Evolutionary conservation across 2,329 filamentous ascomycete genomes (phyloP), one percentile per base, ranked within the genome.

Genomic region (Alternaria postmessia): DNA sequence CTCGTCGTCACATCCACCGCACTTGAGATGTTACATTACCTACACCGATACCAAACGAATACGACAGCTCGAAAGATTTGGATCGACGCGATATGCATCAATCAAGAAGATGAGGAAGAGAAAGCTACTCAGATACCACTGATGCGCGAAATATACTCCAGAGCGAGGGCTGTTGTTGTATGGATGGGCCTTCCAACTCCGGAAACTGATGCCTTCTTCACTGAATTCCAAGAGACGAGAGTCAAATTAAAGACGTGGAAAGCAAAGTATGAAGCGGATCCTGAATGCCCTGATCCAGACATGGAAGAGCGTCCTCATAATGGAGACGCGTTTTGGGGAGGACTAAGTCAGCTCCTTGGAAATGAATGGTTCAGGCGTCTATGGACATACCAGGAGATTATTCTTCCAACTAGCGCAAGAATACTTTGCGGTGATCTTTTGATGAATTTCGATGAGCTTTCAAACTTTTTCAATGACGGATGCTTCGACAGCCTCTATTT

Each of bases 391-490:
- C 43, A 47, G n/a, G 43, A 47, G 6, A 22, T 14, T 0, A 3
- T 47, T 0, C 43, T 47, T 20, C 26, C 43, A 1, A 1, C 2
- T 1, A 20, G 1, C 0, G 43, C 43, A 4, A 32, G 3, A 22
- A 2, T 47, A 16, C n/a, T 47, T 5, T 20, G 26, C 0, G 26
- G 43, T 20, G 0, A 0, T 1, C 7, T 9, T 14, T 20, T n/a
- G 9, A 0, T 0, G 0, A n/a, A 47, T 3, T 47, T 47, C 1
- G 43, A 32, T 32, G 26, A 20, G 5, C 14, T 46, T 3, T 0
- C 12, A 7, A 1, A 46, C 0, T 30, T 46, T 32, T 18, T 18
- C 18, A 18, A 18, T 18, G 18, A 18, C 18, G 18, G 18, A 18
- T 18, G 18, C 18, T 18, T 18, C 20, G 3, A 20, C 20, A 20